Conservation (phyloP, 73 alveolate species). For the Tetrahymena borealis region DNA sequence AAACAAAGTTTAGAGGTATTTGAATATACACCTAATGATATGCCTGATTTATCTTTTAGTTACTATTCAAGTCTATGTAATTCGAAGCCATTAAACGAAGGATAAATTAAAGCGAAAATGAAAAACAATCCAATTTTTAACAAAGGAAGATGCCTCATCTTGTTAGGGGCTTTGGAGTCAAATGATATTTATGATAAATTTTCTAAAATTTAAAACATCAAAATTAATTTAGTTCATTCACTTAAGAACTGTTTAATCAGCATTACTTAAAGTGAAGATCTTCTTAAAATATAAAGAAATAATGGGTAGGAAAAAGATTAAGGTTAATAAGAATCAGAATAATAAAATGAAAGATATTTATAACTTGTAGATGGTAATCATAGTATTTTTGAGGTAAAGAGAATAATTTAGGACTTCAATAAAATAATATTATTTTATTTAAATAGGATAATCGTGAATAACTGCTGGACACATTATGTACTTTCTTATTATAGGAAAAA, state of each 20-base stretch:
- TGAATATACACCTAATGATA: neutral
- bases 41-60: neutral
- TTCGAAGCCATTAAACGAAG: neutral
- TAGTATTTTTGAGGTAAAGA: neutral
- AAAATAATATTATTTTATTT: neutral
- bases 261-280: neutral
- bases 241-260: neutral
- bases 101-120: neutral
- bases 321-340: neutral
- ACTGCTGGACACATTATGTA: neutral
- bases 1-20: neutral
- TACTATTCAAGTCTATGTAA: neutral
- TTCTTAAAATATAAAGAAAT: neutral
- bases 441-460: neutral
- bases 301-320: neutral
- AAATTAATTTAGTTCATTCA: neutral
- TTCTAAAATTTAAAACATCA: neutral
- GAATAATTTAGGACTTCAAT: neutral
- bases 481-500: neutral
- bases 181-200: neutral
- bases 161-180: neutral
- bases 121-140: neutral
- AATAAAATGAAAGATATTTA: neutral
- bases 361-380: neutral
- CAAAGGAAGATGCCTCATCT: neutral